These are phyloP conservation scores for Aethionema arabicum DNA, from an alignment of 345 rosid species.

Conservation along the genomic window DNA sequence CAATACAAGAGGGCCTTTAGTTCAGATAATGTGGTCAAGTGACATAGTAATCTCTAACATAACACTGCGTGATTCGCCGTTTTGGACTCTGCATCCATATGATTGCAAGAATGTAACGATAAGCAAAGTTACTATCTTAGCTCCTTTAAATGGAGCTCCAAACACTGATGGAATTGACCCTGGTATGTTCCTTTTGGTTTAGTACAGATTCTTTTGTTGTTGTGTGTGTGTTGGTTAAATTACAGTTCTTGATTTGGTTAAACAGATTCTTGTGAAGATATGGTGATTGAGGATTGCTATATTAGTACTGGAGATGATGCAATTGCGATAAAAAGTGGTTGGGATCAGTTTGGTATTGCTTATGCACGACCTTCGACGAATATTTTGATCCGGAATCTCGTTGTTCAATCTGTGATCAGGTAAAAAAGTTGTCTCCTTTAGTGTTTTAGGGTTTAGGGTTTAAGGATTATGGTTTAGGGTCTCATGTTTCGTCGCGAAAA, in stretches of 20 bases:
- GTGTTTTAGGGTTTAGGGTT: too few species aligned
- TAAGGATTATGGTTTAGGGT: too few species aligned
- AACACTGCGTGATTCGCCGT: constrained; percentile 88
- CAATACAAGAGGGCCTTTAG: constrained; percentile 91
- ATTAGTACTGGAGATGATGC: constrained; percentile 98
- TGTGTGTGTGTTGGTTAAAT: not conserved
- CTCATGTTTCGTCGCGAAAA: constrained; percentile 13
- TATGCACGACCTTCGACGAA: constrained; percentile 81
- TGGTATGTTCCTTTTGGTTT: constrained; percentile 42
- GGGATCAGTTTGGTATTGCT: constrained; percentile 97
- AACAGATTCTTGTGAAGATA: constrained; percentile 91
- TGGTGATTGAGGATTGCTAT: constrained; percentile 93
- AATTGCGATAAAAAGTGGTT: constrained; percentile 93
- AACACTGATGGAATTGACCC: constrained; percentile 99
- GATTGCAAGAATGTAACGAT: constrained; percentile 91
- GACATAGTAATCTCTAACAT: constrained; percentile 74
- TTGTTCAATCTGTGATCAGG: constrained; percentile 95
- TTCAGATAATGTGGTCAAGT: constrained; percentile 95
- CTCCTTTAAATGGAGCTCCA: constrained; percentile 81
- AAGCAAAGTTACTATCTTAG: constrained; percentile 73
- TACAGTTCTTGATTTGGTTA: not conserved
- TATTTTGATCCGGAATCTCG: constrained; percentile 80
- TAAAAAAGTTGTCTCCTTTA: constrained; percentile 35
- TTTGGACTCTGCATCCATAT: constrained; percentile 97
- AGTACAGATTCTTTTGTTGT: not conserved